Base-by-base conservation (phyloP, 1,284 basidiomycete species). In the Microbotryomycetes sp. region DNA sequence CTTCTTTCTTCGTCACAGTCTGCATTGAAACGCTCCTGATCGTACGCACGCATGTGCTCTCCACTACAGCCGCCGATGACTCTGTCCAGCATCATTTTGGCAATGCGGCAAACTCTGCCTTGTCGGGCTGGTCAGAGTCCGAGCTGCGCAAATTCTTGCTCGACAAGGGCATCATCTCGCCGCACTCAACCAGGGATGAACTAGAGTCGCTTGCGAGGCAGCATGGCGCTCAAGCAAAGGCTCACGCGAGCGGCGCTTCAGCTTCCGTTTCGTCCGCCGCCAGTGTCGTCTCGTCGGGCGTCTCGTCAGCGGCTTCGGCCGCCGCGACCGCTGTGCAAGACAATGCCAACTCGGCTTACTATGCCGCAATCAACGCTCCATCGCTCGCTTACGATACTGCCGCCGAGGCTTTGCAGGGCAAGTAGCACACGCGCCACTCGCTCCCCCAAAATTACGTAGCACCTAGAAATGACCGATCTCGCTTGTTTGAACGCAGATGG, bases 141-240 rank as follows among this genome's bases (percentile, higher is more conserved):
- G 81, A 81, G 52, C 79, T 94, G 28, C 82, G 90, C 69, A 79
- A 87, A 67, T 93, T 87, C 76, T 79, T 96, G n/a, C 81, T 94
- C 60, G 83, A 89, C 72, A 85, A 91, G 66, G 91, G 91, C 50
- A 80, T 93, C 63, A 83, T 94, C 50, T 82, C 85, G 18, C 91
- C 91, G 15, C 81, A 81, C 26, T 86, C 87, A 3, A 84, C 85
- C 3, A 80, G 82, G 58, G 91, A 94, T 73, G 83, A 91, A 72
- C 83, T 96, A 30, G 79, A 85, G 18, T 77, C 87, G 18, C 80
- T 89, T 30, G 90, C 88, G 26, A 88, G 87, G 77, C 81, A 83
- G 69, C 82, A 84, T 74, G 77, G 64, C 65, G 76, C 73, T 35
- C 45, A 54, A 21, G 61, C 57, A 3, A 7, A 24, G 27, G 55